Evolutionary conservation across 768 basidiomycete species (phyloP), one percentile per base, ranked within the genome.

Genomic region (Lanmaoa pseudosensibilis): DNA sequence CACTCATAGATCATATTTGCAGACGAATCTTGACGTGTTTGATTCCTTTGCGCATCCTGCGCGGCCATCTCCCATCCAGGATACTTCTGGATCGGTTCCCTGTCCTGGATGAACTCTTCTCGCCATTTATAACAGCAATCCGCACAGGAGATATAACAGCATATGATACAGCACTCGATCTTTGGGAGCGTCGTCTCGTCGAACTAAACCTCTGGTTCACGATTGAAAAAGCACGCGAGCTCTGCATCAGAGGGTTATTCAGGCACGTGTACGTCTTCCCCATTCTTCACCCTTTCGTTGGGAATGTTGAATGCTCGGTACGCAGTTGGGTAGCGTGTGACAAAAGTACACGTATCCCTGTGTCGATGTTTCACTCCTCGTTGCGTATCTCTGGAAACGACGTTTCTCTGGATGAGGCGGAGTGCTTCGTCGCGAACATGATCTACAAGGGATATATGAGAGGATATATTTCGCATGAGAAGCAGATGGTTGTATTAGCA

Each of bases 391-490:
- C 89, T 4, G 90, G 88, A 3, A 80, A 84, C 56, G 82, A 86
- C 12, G 83, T 90, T 23, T 78, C 85, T 9, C 68, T 78, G 57
- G 94, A 90, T 61, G 94, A 96, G 71, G 91, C 92, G 2, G 94
- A 98, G 72, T 97, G 94, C 71, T 81, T 94, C 50, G 84, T 97
- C 9, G 94, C 94, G 30, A 95, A 95, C 69, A 90, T 96, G 91
- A 90, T 98, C 43, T 94, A 88, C 76, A 92, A 88, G 75, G 91
- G 90, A 19, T 92, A 87, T 70, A 87, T 98, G 74, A 83, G 90
- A 49, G 97, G 97, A 10, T 99, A 98, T 73, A 94, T 99, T 65
- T 94, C 93, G 48, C 97, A 99, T 66, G 92, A 91, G 68, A 91
- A 90, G 72, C 90, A 92, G 75, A 92, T 89, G 83, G 92, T 98